Evolutionary conservation across 202 grass and related monocot genomes (phyloP).

Genomic region (Bolboschoenoplectus hybrid): DNA sequence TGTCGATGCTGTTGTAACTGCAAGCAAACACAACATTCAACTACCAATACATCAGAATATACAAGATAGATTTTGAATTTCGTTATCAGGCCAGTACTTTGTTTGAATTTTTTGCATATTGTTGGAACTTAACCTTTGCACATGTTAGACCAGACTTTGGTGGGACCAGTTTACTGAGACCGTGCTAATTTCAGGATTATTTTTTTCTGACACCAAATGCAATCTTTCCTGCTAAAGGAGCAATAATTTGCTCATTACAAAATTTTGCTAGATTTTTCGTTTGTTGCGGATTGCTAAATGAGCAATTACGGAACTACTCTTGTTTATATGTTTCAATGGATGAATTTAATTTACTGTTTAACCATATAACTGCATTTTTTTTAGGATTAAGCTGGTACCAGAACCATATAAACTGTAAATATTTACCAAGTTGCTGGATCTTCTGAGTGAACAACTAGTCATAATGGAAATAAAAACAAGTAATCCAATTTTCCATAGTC

Average conservation of each 20-base stretch:
- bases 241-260: background rate
- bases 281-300: background rate
- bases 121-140: background rate
- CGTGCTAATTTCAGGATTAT: background rate
- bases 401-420: too few species aligned
- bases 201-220: background rate
- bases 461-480: too few species aligned
- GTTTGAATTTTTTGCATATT: constrained; percentile 15
- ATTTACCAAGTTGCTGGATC: background rate
- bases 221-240: background rate
- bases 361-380: too few species aligned
- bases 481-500: too few species aligned
- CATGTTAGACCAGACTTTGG: background rate
- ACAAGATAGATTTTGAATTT: background rate
- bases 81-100: background rate
- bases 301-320: background rate
- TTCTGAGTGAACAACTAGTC: background rate
- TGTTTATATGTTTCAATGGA: background rate
- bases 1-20: constrained; percentile 31
- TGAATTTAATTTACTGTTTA: too few species aligned
- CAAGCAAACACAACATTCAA: background rate
- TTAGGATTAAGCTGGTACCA: too few species aligned
- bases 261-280: background rate
- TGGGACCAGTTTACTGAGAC: background rate
- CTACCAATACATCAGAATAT: constrained; percentile 27